Percentiles rank a stretch among this genome's conserved stretches.
These are phyloP conservation scores for Bisporella sp. DNA, from an alignment of 2,329 filamentous ascomycete species.

Conservation along the genomic window DNA sequence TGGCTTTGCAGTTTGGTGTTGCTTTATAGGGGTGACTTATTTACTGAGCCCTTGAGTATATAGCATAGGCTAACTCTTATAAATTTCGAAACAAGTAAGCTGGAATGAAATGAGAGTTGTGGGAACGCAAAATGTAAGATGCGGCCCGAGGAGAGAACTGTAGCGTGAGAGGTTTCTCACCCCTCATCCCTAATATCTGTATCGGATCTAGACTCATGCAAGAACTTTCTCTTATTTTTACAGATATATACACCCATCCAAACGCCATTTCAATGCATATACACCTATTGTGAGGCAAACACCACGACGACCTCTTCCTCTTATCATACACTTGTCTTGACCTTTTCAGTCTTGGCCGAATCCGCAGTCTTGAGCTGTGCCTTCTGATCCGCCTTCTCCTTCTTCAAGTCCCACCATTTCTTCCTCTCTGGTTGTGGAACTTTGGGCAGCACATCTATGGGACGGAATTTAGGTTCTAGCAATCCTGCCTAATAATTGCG, in stretches of 20 bases:
- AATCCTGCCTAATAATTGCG: constrained; percentile 20
- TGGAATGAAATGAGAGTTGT: too few species aligned
- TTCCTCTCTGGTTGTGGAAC: neutral
- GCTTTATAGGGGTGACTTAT: too few species aligned
- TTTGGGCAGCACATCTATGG: neutral
- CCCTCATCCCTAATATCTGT: too few species aligned
- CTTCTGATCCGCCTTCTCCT: neutral
- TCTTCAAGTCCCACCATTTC: neutral
- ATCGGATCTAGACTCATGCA: too few species aligned
- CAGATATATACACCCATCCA: neutral
- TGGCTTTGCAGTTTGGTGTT: too few species aligned
- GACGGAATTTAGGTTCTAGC: constrained; percentile 24
- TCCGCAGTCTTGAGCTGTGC: neutral
- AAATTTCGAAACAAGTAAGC: too few species aligned
- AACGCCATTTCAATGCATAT: neutral
- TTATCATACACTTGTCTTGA: neutral
- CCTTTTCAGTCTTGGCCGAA: neutral
- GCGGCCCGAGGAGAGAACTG: too few species aligned
- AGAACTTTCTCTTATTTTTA: too few species aligned
- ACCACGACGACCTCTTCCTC: neutral
- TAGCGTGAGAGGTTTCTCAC: too few species aligned
- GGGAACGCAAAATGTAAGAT: too few species aligned
- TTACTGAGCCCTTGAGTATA: too few species aligned
- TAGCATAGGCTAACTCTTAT: too few species aligned
- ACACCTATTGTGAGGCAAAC: neutral